Conservation (phyloP, 2,329 filamentous ascomycete species). For the Helotiales sp. region DNA sequence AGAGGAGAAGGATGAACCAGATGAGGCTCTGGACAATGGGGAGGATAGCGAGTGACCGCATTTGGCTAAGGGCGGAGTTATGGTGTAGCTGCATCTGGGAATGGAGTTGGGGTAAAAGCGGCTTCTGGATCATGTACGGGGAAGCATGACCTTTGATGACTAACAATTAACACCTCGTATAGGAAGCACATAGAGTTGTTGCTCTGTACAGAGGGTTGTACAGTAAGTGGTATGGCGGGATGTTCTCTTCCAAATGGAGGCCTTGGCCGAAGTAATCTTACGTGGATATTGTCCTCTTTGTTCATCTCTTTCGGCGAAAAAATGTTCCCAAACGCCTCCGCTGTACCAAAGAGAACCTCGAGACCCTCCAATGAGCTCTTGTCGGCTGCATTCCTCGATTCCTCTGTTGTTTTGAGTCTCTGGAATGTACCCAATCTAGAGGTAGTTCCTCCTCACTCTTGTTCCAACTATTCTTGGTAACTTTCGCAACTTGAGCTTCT, state of each 20-base stretch:
- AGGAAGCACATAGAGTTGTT: no score
- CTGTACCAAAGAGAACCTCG: no score
- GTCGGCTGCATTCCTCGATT: background rate
- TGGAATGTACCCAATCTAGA: background rate
- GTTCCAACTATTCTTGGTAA: background rate
- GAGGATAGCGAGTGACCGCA: slow-evolving; percentile 45
- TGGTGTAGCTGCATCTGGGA: slow-evolving; percentile 9
- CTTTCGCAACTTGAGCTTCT: background rate
- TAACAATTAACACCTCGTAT: no score
- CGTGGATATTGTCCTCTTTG: no score
- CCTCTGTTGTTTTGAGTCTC: background rate
- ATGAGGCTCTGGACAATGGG: slow-evolving; percentile 61
- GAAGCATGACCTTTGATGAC: no score
- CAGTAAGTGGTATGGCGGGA: no score
- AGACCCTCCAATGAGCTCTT: no score
- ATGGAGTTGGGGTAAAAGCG: slow-evolving; percentile 6
- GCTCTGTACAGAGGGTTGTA: no score
- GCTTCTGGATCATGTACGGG: background rate
- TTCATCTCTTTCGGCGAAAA: no score
- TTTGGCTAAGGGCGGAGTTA: background rate
- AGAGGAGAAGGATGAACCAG: slow-evolving; percentile 47
- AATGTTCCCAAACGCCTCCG: no score
- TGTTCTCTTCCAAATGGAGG: no score
- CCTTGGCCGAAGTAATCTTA: no score
- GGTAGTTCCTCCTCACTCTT: background rate